Base-by-base conservation (phyloP, 352 stramenopile genomes). In the Globisporangium canariense region DNA sequence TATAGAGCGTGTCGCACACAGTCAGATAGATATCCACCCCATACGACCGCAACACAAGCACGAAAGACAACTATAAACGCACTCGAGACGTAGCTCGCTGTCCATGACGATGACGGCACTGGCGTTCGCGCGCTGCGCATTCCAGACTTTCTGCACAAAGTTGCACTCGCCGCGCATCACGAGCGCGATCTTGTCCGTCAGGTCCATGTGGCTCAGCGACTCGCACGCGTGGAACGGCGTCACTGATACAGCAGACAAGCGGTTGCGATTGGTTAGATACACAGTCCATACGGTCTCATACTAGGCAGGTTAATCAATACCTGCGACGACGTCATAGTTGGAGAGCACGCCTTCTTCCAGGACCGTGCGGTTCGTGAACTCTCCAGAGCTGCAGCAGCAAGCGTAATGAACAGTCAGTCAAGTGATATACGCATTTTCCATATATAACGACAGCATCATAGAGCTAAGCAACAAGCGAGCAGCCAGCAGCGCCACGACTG, bases 71-170 rank as follows among this genome's bases (percentile, higher is more conserved):
- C 41, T 34, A 53, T 4, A 51, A 13, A 73, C 82, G 32, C 71
- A 91, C 81, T 90, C 81, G 45, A 77, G 54, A 22, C 81, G 74
- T 43, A 81, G 36, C 9, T 83, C 75, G 52, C 69, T 76, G 69
- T 94, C 85, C 78, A 95, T 91, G 32, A 95, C 81, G 46, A 95
- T 66, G 0, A 87, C 85, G 0, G 81, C 87, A 18, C 73, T 68
- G 22, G 87, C 87, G 38, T 87, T 79, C 20, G 82, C 82, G 20
- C 72, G 72, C 70, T 93, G 83, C 5, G 75, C 76, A 59, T 88
- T 67, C 49, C 59, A 71, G 4, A 80, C 75, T 69, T 86, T 86
- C 50, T 71, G 68, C 36, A 82, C 77, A 54, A 86, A 86, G 60
- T 80, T 83, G 62, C 77, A 86, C 22, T 89, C 78, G 46, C 87